Conservation (phyloP, 495 filamentous ascomycete genomes). For the Penicillium bovifimosum region DNA sequence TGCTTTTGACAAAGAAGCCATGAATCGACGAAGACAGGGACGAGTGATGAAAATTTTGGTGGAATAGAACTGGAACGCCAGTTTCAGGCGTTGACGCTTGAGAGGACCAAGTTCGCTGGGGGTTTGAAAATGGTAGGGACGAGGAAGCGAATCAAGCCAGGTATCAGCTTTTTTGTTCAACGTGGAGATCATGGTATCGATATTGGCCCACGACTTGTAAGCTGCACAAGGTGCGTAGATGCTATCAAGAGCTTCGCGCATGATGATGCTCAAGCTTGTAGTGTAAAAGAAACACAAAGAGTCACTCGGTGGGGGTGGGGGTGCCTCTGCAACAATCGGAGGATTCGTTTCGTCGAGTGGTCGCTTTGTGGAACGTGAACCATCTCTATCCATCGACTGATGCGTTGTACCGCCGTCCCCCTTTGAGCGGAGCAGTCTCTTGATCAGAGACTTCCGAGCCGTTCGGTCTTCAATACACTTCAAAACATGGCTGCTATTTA, state of each 20-base stretch:
- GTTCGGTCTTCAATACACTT: neutral
- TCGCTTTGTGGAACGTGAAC: too few species aligned
- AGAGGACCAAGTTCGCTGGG: conserved; percentile 15
- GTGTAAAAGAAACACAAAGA: conserved; percentile 41
- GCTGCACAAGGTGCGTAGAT: conserved; percentile 50
- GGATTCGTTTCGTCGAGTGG: too few species aligned
- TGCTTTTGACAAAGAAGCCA: conserved; percentile 12
- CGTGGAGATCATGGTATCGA: conserved; percentile 42
- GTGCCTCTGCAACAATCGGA: neutral
- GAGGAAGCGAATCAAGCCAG: conserved; percentile 46
- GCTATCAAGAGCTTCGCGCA: conserved; percentile 39
- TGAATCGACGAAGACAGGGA: conserved; percentile 47
- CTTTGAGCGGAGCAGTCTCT: too few species aligned
- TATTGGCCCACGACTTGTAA: conserved; percentile 44
- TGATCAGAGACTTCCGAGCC: neutral
- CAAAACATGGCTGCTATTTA: neutral
- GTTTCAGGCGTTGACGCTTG: conserved; percentile 19
- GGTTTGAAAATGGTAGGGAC: conserved; percentile 36
- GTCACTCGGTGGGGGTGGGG: conserved; percentile 16
- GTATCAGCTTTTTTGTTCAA: conserved; percentile 40
- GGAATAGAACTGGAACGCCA: conserved; percentile 49
- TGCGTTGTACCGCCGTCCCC: neutral
- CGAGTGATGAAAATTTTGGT: conserved; percentile 50
- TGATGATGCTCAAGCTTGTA: conserved; percentile 39
- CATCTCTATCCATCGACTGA: neutral